Conservation (phyloP, 106 monocot species). For the Dendrobium chrysotoxum region DNA sequence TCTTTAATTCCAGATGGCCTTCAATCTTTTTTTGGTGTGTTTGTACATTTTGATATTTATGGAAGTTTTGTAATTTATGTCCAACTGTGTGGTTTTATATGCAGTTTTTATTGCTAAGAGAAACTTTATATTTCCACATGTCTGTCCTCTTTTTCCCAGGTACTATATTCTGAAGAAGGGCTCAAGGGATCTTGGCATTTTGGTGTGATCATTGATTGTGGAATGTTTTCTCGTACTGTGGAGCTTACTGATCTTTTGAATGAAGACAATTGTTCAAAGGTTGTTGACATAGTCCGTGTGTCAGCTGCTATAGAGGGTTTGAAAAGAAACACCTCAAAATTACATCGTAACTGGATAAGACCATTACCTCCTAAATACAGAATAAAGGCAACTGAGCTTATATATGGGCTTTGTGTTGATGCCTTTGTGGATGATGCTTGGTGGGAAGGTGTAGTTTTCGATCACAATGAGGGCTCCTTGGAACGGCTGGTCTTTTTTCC, state of each 20-base stretch:
- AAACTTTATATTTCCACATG: not conserved
- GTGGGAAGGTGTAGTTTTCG: slow-evolving; percentile 77
- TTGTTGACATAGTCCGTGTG: slow-evolving; percentile 33
- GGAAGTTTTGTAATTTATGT: not conserved
- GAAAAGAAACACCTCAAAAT: not conserved
- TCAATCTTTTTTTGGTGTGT: not conserved
- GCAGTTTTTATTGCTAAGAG: not conserved
- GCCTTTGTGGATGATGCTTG: slow-evolving; percentile 50
- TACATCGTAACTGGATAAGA: slow-evolving; percentile 32
- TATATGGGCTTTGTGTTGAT: slow-evolving; percentile 64
- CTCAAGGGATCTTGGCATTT: slow-evolving; percentile 53
- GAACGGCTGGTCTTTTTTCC: slow-evolving; percentile 57
- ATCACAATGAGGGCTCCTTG: slow-evolving; percentile 19
- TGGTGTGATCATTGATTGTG: slow-evolving; percentile 20
- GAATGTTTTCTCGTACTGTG: slow-evolving; percentile 14
- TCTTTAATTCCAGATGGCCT: not conserved
- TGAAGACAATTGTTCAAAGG: slow-evolving; percentile 24
- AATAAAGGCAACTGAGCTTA: slow-evolving; percentile 10
- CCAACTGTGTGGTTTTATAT: not conserved
- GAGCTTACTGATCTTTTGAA: slow-evolving; percentile 32
- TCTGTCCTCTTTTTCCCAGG: slow-evolving; percentile 17
- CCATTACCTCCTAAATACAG: slow-evolving; percentile 30
- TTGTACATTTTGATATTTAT: not conserved
- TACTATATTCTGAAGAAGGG: slow-evolving; percentile 36
- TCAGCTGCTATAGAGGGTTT: slow-evolving; percentile 44